A percentile compares a stretch with the other conserved stretches of the same genome.
Evolutionary conservation across 768 basidiomycete genomes (phyloP).

Genomic region (Suillus subluteus): DNA sequence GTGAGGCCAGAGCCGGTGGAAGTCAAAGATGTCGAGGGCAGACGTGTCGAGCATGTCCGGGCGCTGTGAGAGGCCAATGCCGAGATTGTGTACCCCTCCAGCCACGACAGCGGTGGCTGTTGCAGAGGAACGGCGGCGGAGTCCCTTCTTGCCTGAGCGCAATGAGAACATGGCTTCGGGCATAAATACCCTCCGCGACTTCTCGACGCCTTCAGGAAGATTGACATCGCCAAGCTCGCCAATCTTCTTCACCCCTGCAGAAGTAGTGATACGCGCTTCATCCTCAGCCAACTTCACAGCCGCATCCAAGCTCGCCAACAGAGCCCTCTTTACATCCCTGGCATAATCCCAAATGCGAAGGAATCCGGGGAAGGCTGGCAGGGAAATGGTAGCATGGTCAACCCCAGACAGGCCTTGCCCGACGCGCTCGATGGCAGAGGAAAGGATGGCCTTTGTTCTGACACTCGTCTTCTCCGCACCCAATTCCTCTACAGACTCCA

Average conservation of each 20-base stretch:
- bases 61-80: conserved; percentile 79
- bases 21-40: conserved; percentile 84
- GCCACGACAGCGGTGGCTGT: conserved; percentile 62
- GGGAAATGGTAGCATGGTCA: conserved; percentile 42
- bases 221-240: conserved; percentile 71
- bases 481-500: conserved; percentile 81
- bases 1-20: conserved; percentile 74
- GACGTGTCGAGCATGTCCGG: conserved; percentile 79
- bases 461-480: conserved; percentile 56
- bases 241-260: conserved; percentile 66
- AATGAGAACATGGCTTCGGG: conserved; percentile 97
- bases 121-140: conserved; percentile 38
- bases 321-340: conserved; percentile 70
- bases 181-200: conserved; percentile 84
- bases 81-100: conserved; percentile 79
- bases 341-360: conserved; percentile 87
- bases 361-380: conserved; percentile 86
- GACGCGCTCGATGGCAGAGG: conserved; percentile 74
- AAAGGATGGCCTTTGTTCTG: conserved; percentile 62
- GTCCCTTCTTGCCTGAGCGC: conserved; percentile 45
- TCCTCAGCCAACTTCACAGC: conserved; percentile 82
- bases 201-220: conserved; percentile 81
- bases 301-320: conserved; percentile 82
- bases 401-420: conserved; percentile 74
- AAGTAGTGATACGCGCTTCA: conserved; percentile 74